Percentiles rank a stretch among this genome's conserved stretches.
Conservation (phyloP, 2,329 filamentous ascomycete genomes). For the Trichophyton equinum region DNA sequence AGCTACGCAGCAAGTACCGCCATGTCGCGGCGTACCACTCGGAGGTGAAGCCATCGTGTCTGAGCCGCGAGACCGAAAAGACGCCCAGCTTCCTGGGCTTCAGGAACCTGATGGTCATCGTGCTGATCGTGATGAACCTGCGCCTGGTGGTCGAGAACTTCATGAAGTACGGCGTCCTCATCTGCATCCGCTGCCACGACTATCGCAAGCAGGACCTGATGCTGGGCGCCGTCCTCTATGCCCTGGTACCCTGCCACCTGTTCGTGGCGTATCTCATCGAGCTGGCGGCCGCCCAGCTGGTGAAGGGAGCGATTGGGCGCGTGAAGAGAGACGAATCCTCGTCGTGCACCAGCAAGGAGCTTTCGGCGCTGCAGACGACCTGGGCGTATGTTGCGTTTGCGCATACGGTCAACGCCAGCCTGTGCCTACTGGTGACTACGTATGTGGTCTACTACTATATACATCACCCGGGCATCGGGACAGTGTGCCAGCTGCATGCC, state of each 20-base stretch:
- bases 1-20: slow-evolving; percentile 57
- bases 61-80: slow-evolving; percentile 67
- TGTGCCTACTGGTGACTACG: slow-evolving; percentile 69
- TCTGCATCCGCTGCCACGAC: slow-evolving; percentile 82
- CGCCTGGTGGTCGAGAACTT: slow-evolving; percentile 94
- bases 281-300: slow-evolving; percentile 65
- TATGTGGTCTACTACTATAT: slow-evolving; percentile 82
- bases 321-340: slow-evolving; percentile 41
- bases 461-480: slow-evolving; percentile 86
- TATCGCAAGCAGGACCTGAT: slow-evolving; percentile 66
- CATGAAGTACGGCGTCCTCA: slow-evolving; percentile 93
- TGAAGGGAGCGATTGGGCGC: slow-evolving; percentile 53
- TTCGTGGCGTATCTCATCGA: slow-evolving; percentile 87
- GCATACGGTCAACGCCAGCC: slow-evolving; percentile 71
- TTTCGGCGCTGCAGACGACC: slow-evolving; percentile 28
- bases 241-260: slow-evolving; percentile 80
- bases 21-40: slow-evolving; percentile 84
- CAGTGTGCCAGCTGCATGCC: slow-evolving; percentile 77
- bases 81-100: slow-evolving; percentile 85
- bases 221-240: slow-evolving; percentile 65
- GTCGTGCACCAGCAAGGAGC: slow-evolving; percentile 40
- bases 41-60: slow-evolving; percentile 56
- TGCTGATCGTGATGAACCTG: slow-evolving; percentile 82
- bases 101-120: slow-evolving; percentile 89
- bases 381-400: slow-evolving; percentile 72